phyloP scores from a whole-genome alignment of 345 rosid genomes.

The Eutrema yunnanense region DNA sequence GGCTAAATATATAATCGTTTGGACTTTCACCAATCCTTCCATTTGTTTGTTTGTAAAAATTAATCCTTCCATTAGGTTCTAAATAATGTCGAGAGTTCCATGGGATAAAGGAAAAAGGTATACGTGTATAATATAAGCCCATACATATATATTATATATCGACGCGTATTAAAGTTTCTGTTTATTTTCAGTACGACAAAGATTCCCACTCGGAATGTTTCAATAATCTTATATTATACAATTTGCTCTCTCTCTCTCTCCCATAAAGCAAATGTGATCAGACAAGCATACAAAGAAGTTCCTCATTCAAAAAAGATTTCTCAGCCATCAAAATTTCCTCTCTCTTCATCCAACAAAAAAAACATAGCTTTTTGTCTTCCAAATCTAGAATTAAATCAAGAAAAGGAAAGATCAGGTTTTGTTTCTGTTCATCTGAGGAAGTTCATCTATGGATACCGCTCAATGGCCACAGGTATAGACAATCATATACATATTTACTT shows the following conservation, averaged over 20 bases:
- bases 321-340: constrained; percentile 31
- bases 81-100: neutral
- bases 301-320: constrained; percentile 37
- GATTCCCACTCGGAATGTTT: constrained; percentile 41
- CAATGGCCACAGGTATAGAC: constrained; percentile 92
- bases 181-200: constrained; percentile 33
- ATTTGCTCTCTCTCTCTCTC: constrained; percentile 25
- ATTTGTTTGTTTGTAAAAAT: neutral
- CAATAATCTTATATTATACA: constrained; percentile 20
- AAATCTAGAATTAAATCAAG: neutral
- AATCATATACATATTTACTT: constrained; percentile 3
- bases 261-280: constrained; percentile 44
- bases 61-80: neutral
- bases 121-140: neutral
- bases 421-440: constrained; percentile 27
- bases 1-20: neutral
- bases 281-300: constrained; percentile 37
- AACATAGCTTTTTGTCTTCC: neutral
- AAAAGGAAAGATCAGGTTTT: constrained; percentile 13
- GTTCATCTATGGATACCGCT: constrained; percentile 85
- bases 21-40: neutral
- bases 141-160: constrained; percentile 4
- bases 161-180: constrained; percentile 18
- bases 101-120: neutral
- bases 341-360: constrained; percentile 35